phyloP scores from a whole-genome alignment of 2,329 filamentous ascomycete species.

The Dothideomycetes sp. region DNA sequence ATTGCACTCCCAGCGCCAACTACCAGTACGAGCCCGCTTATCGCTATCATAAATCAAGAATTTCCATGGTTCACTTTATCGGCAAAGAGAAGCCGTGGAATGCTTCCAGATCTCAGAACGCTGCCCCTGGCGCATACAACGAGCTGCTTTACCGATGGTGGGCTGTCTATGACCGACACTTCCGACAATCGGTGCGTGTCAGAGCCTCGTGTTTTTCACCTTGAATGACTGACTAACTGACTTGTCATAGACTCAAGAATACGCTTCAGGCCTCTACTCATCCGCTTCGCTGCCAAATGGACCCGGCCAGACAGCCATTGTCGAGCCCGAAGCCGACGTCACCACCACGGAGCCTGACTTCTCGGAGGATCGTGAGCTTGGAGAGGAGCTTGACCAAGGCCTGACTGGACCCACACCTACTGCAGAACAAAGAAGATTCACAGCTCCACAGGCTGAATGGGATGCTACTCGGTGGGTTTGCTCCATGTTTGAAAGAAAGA shows the following conservation, averaged over 20 bases:
- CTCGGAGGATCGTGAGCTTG: constrained; percentile 34
- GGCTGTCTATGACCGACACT: constrained; percentile 86
- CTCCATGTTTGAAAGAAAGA: not conserved
- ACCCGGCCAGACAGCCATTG: constrained; percentile 14
- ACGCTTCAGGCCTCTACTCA: constrained; percentile 15
- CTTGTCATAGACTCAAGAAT: constrained; percentile 6
- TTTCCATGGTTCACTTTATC: constrained; percentile 91
- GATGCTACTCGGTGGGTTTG: constrained; percentile 49
- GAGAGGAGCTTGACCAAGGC: constrained; percentile 36
- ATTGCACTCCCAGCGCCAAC: constrained; percentile 90
- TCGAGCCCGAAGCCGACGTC: constrained; percentile 23
- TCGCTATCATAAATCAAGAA: constrained; percentile 80
- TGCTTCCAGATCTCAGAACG: constrained; percentile 28
- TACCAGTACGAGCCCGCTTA: constrained; percentile 98
- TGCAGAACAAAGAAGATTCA: constrained; percentile 42
- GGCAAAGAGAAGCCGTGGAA: constrained; percentile 83
- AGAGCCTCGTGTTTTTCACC: constrained; percentile 1
- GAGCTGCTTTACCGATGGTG: constrained; percentile 87
- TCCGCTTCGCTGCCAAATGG: constrained; percentile 6
- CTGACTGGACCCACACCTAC: constrained; percentile 36
- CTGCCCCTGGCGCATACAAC: constrained; percentile 58
- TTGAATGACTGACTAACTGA: constrained; percentile 11
- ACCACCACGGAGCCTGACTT: constrained; percentile 34
- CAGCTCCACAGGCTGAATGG: constrained; percentile 52
- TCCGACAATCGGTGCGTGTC: constrained; percentile 39